A percentile compares a stretch with the other conserved stretches of the same genome.
phyloP scores from a whole-genome alignment of 345 rosid species.

The Limnanthes douglasii region DNA sequence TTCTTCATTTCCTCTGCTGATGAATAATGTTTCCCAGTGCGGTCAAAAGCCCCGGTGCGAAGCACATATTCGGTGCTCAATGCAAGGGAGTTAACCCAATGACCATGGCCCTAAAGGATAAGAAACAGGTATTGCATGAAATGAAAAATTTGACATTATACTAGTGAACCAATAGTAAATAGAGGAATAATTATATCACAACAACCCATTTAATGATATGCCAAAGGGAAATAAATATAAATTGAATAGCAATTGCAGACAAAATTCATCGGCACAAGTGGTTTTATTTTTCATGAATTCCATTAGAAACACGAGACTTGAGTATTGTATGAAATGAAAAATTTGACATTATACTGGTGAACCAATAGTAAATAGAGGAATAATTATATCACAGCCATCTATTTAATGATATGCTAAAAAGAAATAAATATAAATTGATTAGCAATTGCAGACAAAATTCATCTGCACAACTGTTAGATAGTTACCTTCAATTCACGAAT shows the following conservation, averaged over 20 bases:
- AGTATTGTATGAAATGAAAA: neutral
- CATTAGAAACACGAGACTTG: too few species aligned
- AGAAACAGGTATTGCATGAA: slow-evolving; percentile 1
- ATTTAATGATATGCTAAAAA: too few species aligned
- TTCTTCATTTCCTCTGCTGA: slow-evolving; percentile 74
- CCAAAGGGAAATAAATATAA: too few species aligned
- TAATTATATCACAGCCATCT: neutral
- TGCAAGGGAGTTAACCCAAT: slow-evolving; percentile 97
- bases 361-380: neutral
- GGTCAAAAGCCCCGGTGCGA: slow-evolving; percentile 93
- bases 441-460: too few species aligned
- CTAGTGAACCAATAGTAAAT: neutral
- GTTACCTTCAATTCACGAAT: slow-evolving; percentile 90
- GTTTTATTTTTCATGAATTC: too few species aligned
- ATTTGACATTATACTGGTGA: neutral
- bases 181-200: neutral
- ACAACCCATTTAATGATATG: too few species aligned
- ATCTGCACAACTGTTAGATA: neutral
- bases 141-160: neutral
- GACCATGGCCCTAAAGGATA: slow-evolving; percentile 72
- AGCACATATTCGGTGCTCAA: slow-evolving; percentile 91
- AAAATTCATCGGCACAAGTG: too few species aligned
- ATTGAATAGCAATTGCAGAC: too few species aligned
- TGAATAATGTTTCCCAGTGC: slow-evolving; percentile 62
- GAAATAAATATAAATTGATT: too few species aligned